Base-by-base conservation (phyloP, 2,329 filamentous ascomycete species). In the Fusarium palustre region DNA sequence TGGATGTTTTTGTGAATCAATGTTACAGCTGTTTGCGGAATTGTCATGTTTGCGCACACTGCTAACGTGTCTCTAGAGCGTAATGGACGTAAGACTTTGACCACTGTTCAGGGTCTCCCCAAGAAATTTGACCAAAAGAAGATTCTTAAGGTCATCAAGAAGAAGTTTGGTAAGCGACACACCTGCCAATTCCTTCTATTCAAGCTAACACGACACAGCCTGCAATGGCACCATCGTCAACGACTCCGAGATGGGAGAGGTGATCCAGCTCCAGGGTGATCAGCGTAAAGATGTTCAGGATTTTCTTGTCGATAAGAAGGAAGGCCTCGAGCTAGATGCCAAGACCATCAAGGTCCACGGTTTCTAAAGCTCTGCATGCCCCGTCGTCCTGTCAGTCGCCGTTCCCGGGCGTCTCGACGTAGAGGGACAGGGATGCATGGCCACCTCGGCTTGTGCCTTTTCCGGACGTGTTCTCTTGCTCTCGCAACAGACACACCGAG, bases 81-180 rank as follows among this genome's bases (percentile, higher is more conserved):
- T 86, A 99, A 99, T 98, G 96, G 96, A 90, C 96, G 96, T 84
- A 99, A 99, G 90, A 98, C 96, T 87, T 89, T 99, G 92, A 99
- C 96, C 78, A 99, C 96, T 78, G 94, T 99, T 79, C 95, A 98
- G 89, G 96, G 96, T 84, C 91, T 99, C 79, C 95, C 96, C 72
- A 96, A 96, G 87, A 97, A 98, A 82, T 98, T 97, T 80, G 95
- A 97, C 85, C 94, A 96, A 85, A 98, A 97, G 90, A 97, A 97
- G 87, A 97, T 99, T 82, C 91, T 99, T 79, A 97, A 97, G 88
- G 94, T 97, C 84, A 97, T 98, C 88, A 98, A 98, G 91, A 98
- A 98, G 90, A 96, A 97, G 82, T 98, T 98, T 80, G 92, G 91
- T 94, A 87, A 69, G 89, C 78, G 22, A 45, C n/a, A 41, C 4